Base-by-base conservation (phyloP, 1,284 basidiomycete genomes). In the Cutaneotrichosporon cyanovorans region DNA sequence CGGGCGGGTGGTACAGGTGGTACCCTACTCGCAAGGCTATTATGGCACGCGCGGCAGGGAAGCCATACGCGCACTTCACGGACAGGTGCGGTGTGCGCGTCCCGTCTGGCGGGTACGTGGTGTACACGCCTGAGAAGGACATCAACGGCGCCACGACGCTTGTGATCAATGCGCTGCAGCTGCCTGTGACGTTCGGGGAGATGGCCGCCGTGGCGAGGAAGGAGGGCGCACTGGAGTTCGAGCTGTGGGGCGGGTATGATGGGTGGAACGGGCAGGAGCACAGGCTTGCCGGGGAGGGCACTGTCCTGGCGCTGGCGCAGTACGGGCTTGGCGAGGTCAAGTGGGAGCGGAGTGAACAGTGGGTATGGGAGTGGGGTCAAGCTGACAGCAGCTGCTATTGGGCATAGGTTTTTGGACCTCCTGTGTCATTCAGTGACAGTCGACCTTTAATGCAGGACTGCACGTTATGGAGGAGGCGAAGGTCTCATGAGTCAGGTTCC, bases 331-430 rank as follows among this genome's bases (percentile, higher is more conserved):
- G 25, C 35, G 42, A 42, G 11, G 45, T 42, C 28, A 46, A 48
- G 36, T 52, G 50, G 50, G 23, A 37, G 25, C 46, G 22, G 22
- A 30, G 30, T 7, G 45, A 51, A n/a, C 34, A 47, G 50, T 51
- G 39, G 23, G 46, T 48, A 22, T 14, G 15, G 15, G 12, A n/a
- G 5, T 37, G 12, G 6, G 12, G 19, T 11, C 40, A 42, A 12
- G 20, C 40, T 42, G 40, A 42, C 40, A 19, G n/a, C 12, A 42
- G 40, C 32, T 42, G 40, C 32, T 42, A 33, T 32, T 42, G 40
- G 40, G 7, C 32, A 15, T 34, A 34, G 32, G 7, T 8, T 34
- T 14, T 31, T 31, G 30, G 30, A 15, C 15, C 30, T 9, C 9
- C 30, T 31, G 30, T n/a, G n/a, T n/a, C n/a, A n/a, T n/a, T n/a